These are phyloP conservation scores for Syzygium aqueum DNA, from an alignment of 345 rosid genomes.

Conservation along the genomic window DNA sequence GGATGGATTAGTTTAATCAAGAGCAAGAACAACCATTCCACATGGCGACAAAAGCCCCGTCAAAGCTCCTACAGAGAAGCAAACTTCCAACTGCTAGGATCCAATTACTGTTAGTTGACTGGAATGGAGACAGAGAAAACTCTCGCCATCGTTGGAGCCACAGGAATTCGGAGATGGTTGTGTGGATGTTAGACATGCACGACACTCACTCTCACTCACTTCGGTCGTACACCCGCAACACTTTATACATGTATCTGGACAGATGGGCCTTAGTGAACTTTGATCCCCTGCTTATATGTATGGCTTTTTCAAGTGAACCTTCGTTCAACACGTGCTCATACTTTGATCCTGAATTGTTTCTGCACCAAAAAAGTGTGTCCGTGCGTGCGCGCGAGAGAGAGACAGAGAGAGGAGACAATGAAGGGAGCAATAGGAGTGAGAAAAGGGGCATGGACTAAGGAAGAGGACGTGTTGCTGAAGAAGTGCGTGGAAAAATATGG, in stretches of 20 bases:
- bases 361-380: background rate
- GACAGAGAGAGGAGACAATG: background rate
- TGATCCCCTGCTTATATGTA: background rate
- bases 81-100: background rate
- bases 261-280: background rate
- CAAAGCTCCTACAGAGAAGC: background rate
- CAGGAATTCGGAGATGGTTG: background rate
- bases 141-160: background rate
- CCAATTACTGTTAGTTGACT: background rate
- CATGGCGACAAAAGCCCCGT: background rate
- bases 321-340: background rate
- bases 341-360: background rate
- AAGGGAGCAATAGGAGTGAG: background rate
- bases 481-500: slow-evolving; percentile 21
- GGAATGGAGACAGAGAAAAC: background rate
- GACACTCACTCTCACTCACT: background rate
- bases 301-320: background rate
- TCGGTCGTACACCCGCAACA: background rate
- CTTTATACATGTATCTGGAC: background rate
- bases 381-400: background rate
- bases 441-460: slow-evolving; percentile 38
- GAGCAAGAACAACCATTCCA: background rate
- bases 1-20: background rate
- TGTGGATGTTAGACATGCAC: background rate
- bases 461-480: slow-evolving; percentile 29